Evolutionary conservation across 78 protist genomes (phyloP).

Genomic region (Dictyostelium capitatum): DNA sequence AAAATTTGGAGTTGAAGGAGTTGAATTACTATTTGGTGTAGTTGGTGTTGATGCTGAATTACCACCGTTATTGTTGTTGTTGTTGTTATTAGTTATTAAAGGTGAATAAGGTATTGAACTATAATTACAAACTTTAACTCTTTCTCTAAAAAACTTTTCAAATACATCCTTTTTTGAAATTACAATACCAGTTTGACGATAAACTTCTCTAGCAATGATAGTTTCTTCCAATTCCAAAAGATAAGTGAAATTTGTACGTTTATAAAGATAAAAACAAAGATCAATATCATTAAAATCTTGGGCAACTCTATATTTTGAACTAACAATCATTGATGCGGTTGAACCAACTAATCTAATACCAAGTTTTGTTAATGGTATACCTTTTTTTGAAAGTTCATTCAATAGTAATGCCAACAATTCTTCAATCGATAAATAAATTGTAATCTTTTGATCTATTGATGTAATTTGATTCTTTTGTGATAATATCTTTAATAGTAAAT

Average conservation of each 20-base stretch:
- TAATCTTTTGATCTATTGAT: constrained; percentile 50
- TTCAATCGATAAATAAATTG: constrained; percentile 58
- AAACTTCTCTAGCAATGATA: constrained; percentile 48
- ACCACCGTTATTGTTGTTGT: not conserved
- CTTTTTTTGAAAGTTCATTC: constrained; percentile 2
- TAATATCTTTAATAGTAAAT: constrained; percentile 16
- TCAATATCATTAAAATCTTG: constrained; percentile 58
- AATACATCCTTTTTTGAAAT: constrained; percentile 70
- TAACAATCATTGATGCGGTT: constrained; percentile 56
- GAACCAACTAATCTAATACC: constrained; percentile 68
- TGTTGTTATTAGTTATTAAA: not conserved
- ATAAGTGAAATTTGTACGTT: constrained; percentile 6
- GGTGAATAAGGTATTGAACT: constrained; percentile 6
- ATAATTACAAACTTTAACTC: constrained; percentile 57
- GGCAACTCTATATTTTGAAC: not conserved
- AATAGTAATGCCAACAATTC: constrained; percentile 39
- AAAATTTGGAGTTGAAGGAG: not conserved
- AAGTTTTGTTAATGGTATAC: constrained; percentile 12
- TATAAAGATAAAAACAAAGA: constrained; percentile 22
- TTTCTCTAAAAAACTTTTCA: constrained; percentile 59
- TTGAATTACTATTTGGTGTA: not conserved
- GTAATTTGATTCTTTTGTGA: constrained; percentile 50
- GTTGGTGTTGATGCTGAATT: not conserved
- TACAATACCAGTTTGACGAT: constrained; percentile 55
- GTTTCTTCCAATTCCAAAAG: constrained; percentile 69